Base-by-base conservation (phyloP, 306 rosid genomes). In the Quercus berberidifolia region DNA sequence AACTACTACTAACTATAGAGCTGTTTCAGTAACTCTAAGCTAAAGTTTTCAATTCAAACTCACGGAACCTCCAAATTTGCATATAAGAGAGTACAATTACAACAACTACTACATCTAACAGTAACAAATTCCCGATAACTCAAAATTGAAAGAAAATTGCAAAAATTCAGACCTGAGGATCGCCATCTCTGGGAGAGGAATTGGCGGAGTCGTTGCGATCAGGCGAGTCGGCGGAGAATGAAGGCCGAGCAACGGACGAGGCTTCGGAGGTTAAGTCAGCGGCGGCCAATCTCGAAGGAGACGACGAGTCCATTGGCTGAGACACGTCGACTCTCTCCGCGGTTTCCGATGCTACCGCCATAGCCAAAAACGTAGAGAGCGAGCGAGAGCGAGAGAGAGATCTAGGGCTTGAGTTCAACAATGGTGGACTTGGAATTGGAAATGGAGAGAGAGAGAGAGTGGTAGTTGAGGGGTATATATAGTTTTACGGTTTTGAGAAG, bases 161-260 rank as follows among this genome's bases (percentile, higher is more conserved):
- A 31, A 51, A 49, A 69, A 49, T 57, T 2, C 14, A 71, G 54
- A 90, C 96, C 94, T 85, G 92, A 84, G 19, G 54, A 77, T 92
- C 98, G 35, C 78, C 19, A 62, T 89, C 92, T 23, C 68, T 73
- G 59, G 91, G 88, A 14, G 91, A 87, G 54, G 91, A 85, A 75
- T 69, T 70, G 76, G 86, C 67, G 20, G 86, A 75, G 59, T 76
- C 82, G 76, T 63, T 70, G 73, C 86, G 92, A 87, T 88, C 93
- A 56, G 81, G 84, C 13, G 78, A 70, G 52, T 69, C 82, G 26
- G 54, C 72, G 56, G 84, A 28, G 73, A 68, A 84, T 1, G 74
- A 76, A n/a, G 55, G 6, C 18, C 56, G 28, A 55, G 80, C 76
- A 31, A 83, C 55, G 6, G 81, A 68, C 5, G 86, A 82, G 20